Conservation (phyloP, 2,329 filamentous ascomycete genomes). For the Cyphellophora europaea region DNA sequence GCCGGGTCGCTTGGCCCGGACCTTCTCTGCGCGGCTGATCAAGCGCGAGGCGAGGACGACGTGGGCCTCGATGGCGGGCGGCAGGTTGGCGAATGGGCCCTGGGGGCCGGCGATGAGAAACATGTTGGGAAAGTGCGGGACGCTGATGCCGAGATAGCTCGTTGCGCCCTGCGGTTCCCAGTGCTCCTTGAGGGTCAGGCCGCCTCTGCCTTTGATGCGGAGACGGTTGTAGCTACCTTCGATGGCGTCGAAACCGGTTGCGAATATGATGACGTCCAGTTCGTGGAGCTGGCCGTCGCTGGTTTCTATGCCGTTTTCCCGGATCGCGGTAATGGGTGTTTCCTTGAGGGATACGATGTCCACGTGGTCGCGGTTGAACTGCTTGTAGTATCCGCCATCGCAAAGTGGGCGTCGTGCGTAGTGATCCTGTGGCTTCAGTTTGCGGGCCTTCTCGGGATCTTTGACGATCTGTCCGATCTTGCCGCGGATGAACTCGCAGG, state of each 20-base stretch:
- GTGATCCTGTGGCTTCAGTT: slow-evolving; percentile 47
- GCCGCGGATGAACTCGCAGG: slow-evolving; percentile 46
- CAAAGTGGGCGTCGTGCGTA: slow-evolving; percentile 43
- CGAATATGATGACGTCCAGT: slow-evolving; percentile 30
- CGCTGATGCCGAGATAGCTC: slow-evolving; percentile 31
- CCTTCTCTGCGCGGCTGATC: slow-evolving; percentile 9
- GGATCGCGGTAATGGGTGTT: slow-evolving; percentile 31
- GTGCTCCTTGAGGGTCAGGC: slow-evolving; percentile 24
- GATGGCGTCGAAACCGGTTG: slow-evolving; percentile 34
- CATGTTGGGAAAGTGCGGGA: slow-evolving; percentile 37
- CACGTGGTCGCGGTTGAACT: slow-evolving; percentile 37
- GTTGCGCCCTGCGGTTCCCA: slow-evolving; percentile 25
- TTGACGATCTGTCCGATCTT: slow-evolving; percentile 42
- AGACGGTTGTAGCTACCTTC: slow-evolving; percentile 30
- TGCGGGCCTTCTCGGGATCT: slow-evolving; percentile 39
- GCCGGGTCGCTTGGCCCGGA: slow-evolving; percentile 37
- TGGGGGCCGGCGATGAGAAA: slow-evolving; percentile 47
- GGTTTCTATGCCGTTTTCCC: slow-evolving; percentile 28
- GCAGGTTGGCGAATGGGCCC: slow-evolving; percentile 47
- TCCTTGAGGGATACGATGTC: slow-evolving; percentile 34
- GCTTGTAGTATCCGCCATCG: slow-evolving; percentile 43
- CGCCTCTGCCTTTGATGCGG: slow-evolving; percentile 31
- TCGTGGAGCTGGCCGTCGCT: slow-evolving; percentile 27
- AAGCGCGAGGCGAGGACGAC: slow-evolving; percentile 36
- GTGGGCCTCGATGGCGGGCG: slow-evolving; percentile 45